Conservation (phyloP, 2,329 filamentous ascomycete genomes). For the Diaporthe longicolla region DNA sequence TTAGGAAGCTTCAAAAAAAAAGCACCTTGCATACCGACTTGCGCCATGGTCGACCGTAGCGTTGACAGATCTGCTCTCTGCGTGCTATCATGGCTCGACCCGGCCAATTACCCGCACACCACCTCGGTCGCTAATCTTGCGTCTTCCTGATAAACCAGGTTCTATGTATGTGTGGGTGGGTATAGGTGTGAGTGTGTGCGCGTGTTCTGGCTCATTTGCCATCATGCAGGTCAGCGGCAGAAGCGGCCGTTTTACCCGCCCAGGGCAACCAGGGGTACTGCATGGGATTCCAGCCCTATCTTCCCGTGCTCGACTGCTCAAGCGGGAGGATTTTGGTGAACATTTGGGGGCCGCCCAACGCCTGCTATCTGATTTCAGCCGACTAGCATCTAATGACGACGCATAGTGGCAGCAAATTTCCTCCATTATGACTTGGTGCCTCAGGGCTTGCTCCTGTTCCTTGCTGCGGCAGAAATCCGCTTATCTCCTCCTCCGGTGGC, state of each 20-base stretch:
- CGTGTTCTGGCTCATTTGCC: slow-evolving; percentile 20
- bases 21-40: slow-evolving; percentile 9
- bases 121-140: neutral
- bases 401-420: neutral
- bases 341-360: slow-evolving; percentile 24
- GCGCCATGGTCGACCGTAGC: slow-evolving; percentile 6
- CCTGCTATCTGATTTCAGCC: neutral
- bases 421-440: too few species aligned
- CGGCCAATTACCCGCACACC: neutral
- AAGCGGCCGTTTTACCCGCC: slow-evolving; percentile 27
- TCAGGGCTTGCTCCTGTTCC: neutral
- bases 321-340: slow-evolving; percentile 27
- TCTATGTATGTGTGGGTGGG: neutral
- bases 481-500: neutral
- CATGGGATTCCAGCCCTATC: slow-evolving; percentile 37
- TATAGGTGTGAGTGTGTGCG: neutral
- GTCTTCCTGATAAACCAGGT: neutral
- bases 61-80: slow-evolving; percentile 17
- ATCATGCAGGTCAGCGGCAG: slow-evolving; percentile 31
- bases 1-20: slow-evolving; percentile 11
- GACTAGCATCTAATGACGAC: too few species aligned
- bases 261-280: slow-evolving; percentile 36
- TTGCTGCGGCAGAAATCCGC: neutral
- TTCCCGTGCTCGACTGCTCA: slow-evolving; percentile 26
- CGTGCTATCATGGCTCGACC: slow-evolving; percentile 1